Evolutionary conservation across 1,284 basidiomycete species (phyloP), one percentile per base, ranked within the genome.

Genomic region (Fomes fomentarius): DNA sequence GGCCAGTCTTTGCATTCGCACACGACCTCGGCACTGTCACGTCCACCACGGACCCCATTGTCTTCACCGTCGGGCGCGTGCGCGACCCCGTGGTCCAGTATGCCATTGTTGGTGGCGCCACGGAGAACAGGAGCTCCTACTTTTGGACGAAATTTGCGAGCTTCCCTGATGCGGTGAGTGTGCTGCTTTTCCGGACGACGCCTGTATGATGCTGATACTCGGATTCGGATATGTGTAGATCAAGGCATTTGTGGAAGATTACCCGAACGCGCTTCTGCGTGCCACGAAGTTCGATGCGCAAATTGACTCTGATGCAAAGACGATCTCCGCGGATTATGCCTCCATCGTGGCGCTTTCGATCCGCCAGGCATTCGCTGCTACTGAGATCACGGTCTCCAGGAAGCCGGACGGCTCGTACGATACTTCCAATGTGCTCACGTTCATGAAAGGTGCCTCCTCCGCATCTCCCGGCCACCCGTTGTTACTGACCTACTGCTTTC

Each of bases 1-100:
- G 85, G 83, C 85, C 85, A 21, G 84, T 88, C 4, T 85, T 88
- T 61, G 85, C 76, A 10, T 75, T 86, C 54, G 77, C 83, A 12
- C 78, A 80, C 38, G 75, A 85, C 62, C 76, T 85, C 37, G 82
- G 82, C 1, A 70, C 63, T 9, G 69, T 85, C 35, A 66, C 58
- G 17, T 40, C 51, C 21, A 56, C 74, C n/a, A 69, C 76, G 7
- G 57, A 66, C 1, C 76, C 83, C 0, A 74, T 81, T 3, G 71
- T 85, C 12, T 76, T 81, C 60, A 73, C 81, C 9, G 71, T 87
- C 33, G 84, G 84, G 19, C 83, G 84, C 63, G 71, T 82, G 26
- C 76, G 84, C 10, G 82, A 84, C 61, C 85, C 84, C 12, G 78
- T 76, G 14, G 69, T 85, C 12, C 65, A 77, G 52, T 86, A 85